Conservation (phyloP, 2,329 filamentous ascomycete species). For the Cadophora sp. region DNA sequence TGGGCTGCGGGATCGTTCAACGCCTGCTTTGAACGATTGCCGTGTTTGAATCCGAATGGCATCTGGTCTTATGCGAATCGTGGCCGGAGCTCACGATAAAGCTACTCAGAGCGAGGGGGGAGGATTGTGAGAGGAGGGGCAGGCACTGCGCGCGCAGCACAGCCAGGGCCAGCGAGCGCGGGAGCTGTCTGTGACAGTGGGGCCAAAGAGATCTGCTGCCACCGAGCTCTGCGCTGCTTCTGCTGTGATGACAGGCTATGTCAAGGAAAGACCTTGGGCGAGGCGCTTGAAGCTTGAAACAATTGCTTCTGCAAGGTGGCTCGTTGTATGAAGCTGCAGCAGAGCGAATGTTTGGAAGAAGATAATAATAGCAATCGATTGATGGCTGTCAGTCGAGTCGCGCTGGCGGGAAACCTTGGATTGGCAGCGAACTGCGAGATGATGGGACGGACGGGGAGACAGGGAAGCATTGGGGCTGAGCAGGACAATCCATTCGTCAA, state of each 20-base stretch:
- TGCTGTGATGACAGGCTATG: constrained; percentile 21
- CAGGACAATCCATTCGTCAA: constrained; percentile 9
- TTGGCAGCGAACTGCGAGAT: constrained; percentile 19
- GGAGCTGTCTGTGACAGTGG: constrained; percentile 12
- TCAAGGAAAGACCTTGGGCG: constrained; percentile 14
- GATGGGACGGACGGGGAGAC: constrained; percentile 14
- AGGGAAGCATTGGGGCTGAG: constrained; percentile 27
- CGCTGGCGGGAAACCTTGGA: constrained; percentile 15
- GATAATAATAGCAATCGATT: constrained; percentile 35
- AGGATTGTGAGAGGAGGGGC: constrained; percentile 12
- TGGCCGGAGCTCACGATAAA: constrained; percentile 39
- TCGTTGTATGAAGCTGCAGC: constrained; percentile 18
- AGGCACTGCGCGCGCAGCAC: constrained; percentile 16
- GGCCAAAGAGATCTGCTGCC: constrained; percentile 13
- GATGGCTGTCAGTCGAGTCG: constrained; percentile 1
- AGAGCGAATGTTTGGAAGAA: constrained; percentile 13
- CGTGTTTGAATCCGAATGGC: constrained; percentile 42
- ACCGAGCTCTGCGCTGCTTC: constrained; percentile 10
- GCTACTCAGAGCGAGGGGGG: constrained; percentile 18
- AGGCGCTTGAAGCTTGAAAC: constrained; percentile 26
- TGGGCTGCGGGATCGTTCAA: constrained; percentile 38
- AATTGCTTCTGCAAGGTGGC: constrained; percentile 27
- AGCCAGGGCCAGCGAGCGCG: constrained; percentile 16
- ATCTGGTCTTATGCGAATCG: constrained; percentile 38
- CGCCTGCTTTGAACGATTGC: constrained; percentile 45